Evolutionary conservation across 768 basidiomycete genomes (phyloP).

Genomic region (Agrocybe pediades): DNA sequence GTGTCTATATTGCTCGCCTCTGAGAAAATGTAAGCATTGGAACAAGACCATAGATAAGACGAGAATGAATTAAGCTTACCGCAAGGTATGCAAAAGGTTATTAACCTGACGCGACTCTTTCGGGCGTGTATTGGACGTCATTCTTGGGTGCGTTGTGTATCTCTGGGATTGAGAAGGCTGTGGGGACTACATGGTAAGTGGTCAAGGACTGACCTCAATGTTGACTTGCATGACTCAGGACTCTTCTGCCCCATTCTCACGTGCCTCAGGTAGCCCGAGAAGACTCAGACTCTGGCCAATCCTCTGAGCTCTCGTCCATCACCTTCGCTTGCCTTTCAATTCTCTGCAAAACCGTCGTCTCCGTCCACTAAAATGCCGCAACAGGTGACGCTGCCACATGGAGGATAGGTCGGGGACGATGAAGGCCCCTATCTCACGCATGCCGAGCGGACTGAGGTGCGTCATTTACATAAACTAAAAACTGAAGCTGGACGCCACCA

Average conservation of each 20-base stretch:
- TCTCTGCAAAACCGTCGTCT: no score
- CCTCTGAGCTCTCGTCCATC: no score
- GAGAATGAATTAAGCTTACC: conserved; percentile 32
- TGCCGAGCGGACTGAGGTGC: neutral
- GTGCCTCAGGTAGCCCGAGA: no score
- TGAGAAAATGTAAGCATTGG: conserved; percentile 23
- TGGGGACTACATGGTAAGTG: conserved; percentile 2
- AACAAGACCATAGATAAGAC: neutral
- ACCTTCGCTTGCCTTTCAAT: no score
- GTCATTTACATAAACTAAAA: neutral
- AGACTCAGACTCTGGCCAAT: no score
- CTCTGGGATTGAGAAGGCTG: neutral
- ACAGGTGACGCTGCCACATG: no score
- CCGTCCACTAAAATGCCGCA: no score
- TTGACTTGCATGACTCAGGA: neutral
- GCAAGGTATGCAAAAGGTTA: conserved; percentile 50
- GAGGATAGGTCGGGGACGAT: no score
- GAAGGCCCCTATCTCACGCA: neutral
- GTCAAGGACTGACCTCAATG: neutral
- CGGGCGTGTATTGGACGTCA: conserved; percentile 6
- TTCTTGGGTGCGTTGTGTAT: conserved; percentile 9
- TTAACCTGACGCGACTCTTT: conserved; percentile 34
- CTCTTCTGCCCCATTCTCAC: neutral
- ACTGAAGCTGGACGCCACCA: neutral
- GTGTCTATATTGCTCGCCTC: conserved; percentile 75